Evolutionary conservation across 2,329 filamentous ascomycete genomes (phyloP).

Genomic region (Xylariales sp.): DNA sequence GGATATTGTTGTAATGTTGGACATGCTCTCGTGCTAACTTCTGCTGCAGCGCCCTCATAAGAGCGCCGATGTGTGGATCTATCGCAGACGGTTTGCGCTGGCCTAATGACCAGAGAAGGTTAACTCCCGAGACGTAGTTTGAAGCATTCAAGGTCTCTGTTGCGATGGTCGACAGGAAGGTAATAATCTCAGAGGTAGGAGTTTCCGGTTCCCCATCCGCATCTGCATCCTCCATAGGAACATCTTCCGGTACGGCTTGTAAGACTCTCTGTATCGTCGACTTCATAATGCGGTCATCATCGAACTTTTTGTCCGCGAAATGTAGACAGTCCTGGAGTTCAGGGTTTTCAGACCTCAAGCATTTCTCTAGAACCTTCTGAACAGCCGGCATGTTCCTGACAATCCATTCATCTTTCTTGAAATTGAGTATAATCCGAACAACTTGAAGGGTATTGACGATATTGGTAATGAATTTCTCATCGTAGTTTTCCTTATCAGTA

Average conservation of each 20-base stretch:
- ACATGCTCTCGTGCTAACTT: conserved; percentile 95
- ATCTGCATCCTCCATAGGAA: conserved; percentile 69
- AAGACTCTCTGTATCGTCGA: conserved; percentile 79
- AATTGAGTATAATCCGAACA: conserved; percentile 81
- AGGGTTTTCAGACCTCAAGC: conserved; percentile 79
- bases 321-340: conserved; percentile 94
- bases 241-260: conserved; percentile 79
- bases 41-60: conserved; percentile 90
- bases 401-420: conserved; percentile 89
- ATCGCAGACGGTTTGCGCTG: conserved; percentile 81
- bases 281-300: conserved; percentile 66
- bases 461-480: conserved; percentile 78
- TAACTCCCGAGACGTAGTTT: conserved; percentile 84
- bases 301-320: conserved; percentile 62
- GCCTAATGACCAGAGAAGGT: conserved; percentile 88
- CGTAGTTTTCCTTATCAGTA: conserved; percentile 65
- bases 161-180: conserved; percentile 77
- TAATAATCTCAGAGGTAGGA: conserved; percentile 81
- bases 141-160: conserved; percentile 79
- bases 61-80: conserved; percentile 77
- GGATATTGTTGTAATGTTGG: conserved; percentile 61
- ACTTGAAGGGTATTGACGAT: conserved; percentile 95
- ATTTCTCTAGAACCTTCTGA: conserved; percentile 87
- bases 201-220: conserved; percentile 80
- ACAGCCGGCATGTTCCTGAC: conserved; percentile 70